A percentile compares a stretch with the other conserved stretches of the same genome.
Conservation (phyloP, 2,329 filamentous ascomycete species). For the Juglanconis oblonga region DNA sequence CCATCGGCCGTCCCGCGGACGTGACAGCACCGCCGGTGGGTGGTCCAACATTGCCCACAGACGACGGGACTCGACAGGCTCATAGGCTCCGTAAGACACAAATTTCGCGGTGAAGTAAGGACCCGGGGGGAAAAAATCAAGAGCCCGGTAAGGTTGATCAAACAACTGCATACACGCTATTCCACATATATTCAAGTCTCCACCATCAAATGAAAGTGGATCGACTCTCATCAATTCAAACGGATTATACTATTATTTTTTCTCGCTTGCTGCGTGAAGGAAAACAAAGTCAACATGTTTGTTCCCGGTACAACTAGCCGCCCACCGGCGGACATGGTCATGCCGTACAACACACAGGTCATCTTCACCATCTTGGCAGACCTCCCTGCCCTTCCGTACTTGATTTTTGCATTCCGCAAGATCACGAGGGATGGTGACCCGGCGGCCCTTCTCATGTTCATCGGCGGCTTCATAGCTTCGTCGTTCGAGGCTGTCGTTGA, state of each 20-base stretch:
- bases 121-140: too few relatives aligned
- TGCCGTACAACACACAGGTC: not conserved
- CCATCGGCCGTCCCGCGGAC: not conserved
- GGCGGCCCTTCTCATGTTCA: not conserved
- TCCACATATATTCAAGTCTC: too few relatives aligned
- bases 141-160: too few relatives aligned
- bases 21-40: not conserved
- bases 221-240: too few relatives aligned
- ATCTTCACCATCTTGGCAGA: not conserved
- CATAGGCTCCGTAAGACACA: too few relatives aligned
- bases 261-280: too few relatives aligned
- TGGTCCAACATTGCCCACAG: too few relatives aligned
- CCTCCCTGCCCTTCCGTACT: not conserved
- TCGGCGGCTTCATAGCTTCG: not conserved
- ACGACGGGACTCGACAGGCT: too few relatives aligned
- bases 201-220: too few relatives aligned
- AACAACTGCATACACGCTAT: too few relatives aligned
- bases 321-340: conserved; percentile 1
- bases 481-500: not conserved
- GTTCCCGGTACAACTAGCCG: not conserved
- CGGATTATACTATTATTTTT: too few relatives aligned
- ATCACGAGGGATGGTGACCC: not conserved
- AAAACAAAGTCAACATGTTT: not conserved
- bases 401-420: not conserved
- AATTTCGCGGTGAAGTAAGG: too few relatives aligned